phyloP scores from a whole-genome alignment of 2,329 filamentous ascomycete species.

The Colletotrichum lupini region DNA sequence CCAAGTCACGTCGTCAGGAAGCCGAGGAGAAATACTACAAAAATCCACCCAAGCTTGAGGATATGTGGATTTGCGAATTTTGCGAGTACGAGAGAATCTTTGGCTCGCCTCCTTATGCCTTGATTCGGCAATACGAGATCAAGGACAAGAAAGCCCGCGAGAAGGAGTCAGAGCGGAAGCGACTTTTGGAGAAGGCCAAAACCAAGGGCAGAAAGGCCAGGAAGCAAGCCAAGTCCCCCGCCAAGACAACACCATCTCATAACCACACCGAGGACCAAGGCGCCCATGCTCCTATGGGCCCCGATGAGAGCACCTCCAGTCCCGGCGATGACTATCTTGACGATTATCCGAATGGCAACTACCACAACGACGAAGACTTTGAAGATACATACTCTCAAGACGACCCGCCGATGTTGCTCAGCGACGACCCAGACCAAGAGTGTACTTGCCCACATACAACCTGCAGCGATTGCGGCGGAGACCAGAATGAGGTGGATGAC shows the following conservation, averaged over 20 bases:
- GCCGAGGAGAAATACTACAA: slow-evolving; percentile 82
- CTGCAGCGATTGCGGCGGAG: slow-evolving; percentile 13
- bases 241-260: slow-evolving; percentile 49
- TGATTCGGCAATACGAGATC: slow-evolving; percentile 93
- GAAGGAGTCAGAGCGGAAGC: slow-evolving; percentile 85
- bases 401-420: slow-evolving; percentile 35
- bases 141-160: slow-evolving; percentile 89
- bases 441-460: slow-evolving; percentile 6
- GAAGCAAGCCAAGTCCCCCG: slow-evolving; percentile 78
- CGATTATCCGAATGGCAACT: slow-evolving; percentile 37
- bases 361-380: slow-evolving; percentile 20
- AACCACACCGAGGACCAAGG: slow-evolving; percentile 40
- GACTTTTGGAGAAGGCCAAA: slow-evolving; percentile 91
- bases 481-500: slow-evolving; percentile 12
- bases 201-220: slow-evolving; percentile 91
- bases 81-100: slow-evolving; percentile 98
- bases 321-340: slow-evolving; percentile 51
- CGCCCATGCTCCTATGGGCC: slow-evolving; percentile 39
- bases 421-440: slow-evolving; percentile 32
- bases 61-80: slow-evolving; percentile 97
- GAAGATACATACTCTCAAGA: slow-evolving; percentile 29
- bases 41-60: slow-evolving; percentile 75
- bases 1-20: slow-evolving; percentile 79
- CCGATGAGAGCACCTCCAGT: slow-evolving; percentile 48
- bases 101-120: slow-evolving; percentile 82